phyloP scores from a whole-genome alignment of 371 early-diverging fungal species.

The Furculomyces boomerangus region DNA sequence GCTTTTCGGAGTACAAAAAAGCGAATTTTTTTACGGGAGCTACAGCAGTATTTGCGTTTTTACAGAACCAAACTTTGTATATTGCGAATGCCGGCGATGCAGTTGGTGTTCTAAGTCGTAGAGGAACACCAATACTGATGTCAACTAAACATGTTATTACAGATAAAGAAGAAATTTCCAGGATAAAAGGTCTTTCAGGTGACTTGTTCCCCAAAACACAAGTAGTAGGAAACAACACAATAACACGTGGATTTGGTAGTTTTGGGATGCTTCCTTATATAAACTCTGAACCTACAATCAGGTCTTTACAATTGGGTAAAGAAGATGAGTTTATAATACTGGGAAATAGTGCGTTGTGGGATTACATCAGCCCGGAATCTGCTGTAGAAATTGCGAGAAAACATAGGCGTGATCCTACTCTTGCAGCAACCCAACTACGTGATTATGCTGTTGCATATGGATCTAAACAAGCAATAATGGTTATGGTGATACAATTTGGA shows the following conservation, averaged over 20 bases:
- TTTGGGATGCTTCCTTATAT: constrained; percentile 66
- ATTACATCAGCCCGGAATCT: constrained; percentile 55
- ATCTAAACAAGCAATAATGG: constrained; percentile 54
- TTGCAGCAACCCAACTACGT: constrained; percentile 66
- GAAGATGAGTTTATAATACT: constrained; percentile 83
- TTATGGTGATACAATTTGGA: constrained; percentile 68
- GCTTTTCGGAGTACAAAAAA: background rate
- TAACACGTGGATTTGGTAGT: constrained; percentile 46
- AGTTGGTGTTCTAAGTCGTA: constrained; percentile 60
- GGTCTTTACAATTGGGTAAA: constrained; percentile 46
- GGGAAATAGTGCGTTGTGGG: constrained; percentile 70
- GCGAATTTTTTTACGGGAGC: constrained; percentile 7
- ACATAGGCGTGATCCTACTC: constrained; percentile 41
- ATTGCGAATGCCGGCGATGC: constrained; percentile 86
- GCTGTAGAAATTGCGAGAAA: constrained; percentile 72
- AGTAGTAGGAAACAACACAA: background rate
- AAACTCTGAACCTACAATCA: constrained; percentile 68
- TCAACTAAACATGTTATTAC: constrained; percentile 58
- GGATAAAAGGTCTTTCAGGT: constrained; percentile 68
- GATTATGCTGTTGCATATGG: constrained; percentile 80
- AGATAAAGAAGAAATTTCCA: constrained; percentile 47
- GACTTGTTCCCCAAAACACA: constrained; percentile 51
- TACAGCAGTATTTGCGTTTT: constrained; percentile 47
- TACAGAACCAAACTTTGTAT: constrained; percentile 59
- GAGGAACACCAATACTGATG: constrained; percentile 50